Evolutionary conservation across 805 yeast genomes (phyloP).

Genomic region (Candida railenensis): DNA sequence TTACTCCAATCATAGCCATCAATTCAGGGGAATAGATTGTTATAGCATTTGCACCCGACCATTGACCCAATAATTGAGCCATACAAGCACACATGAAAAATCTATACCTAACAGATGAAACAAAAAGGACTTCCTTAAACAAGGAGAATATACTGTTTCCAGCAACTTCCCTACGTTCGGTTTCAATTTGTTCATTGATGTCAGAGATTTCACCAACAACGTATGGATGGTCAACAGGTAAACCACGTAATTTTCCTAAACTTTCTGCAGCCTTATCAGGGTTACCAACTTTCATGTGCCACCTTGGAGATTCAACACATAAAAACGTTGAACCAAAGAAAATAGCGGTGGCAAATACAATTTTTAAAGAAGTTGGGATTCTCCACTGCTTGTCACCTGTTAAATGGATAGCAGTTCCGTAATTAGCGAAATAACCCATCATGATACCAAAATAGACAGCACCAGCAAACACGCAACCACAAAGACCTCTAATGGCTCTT

Average conservation of each 20-base stretch:
- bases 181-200: constrained; percentile 43
- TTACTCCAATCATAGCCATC: constrained; percentile 44
- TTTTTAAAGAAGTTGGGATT: constrained; percentile 45
- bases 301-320: constrained; percentile 50
- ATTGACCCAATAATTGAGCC: constrained; percentile 50
- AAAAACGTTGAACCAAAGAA: constrained; percentile 38
- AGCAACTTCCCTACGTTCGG: constrained; percentile 20
- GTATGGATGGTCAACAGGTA: constrained; percentile 46
- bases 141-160: constrained; percentile 17
- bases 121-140: constrained; percentile 27
- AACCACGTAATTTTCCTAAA: constrained; percentile 41
- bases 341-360: constrained; percentile 47
- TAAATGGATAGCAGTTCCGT: constrained; percentile 18
- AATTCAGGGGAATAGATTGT: constrained; percentile 55
- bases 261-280: constrained; percentile 36
- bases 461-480: constrained; percentile 52
- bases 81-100: constrained; percentile 36
- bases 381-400: constrained; percentile 44
- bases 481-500: constrained; percentile 48
- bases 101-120: constrained; percentile 43
- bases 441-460: constrained; percentile 55
- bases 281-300: constrained; percentile 42
- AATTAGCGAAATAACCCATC: constrained; percentile 45
- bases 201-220: constrained; percentile 48
- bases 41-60: constrained; percentile 55